These are phyloP conservation scores for Cladophialophora immunda DNA, from an alignment of 2,329 filamentous ascomycete species.

Conservation along the genomic window DNA sequence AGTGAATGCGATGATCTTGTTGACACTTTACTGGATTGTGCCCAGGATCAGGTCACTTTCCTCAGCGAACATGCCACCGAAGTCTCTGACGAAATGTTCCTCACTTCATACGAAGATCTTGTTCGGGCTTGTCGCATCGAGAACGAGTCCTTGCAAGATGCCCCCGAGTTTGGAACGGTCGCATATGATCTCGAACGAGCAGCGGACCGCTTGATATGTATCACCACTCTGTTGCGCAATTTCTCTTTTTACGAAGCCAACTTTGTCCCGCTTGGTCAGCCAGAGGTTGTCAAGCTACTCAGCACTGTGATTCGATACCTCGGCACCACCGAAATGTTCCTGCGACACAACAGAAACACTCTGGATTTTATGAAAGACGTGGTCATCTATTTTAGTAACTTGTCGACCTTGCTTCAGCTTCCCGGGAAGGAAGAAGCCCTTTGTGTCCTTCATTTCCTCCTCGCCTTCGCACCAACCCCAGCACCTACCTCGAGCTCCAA, in stretches of 20 bases:
- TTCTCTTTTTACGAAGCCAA: conserved; percentile 87
- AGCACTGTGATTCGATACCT: conserved; percentile 85
- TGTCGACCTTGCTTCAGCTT: conserved; percentile 80
- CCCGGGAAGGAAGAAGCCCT: conserved; percentile 87
- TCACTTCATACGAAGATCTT: conserved; percentile 88
- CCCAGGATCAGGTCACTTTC: conserved; percentile 84
- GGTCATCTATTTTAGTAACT: conserved; percentile 87
- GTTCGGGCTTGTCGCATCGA: conserved; percentile 80
- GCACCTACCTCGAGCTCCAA: conserved; percentile 65
- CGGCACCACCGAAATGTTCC: conserved; percentile 85
- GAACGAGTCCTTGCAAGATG: conserved; percentile 74
- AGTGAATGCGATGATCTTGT: conserved; percentile 85
- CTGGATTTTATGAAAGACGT: conserved; percentile 98
- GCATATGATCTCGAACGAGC: conserved; percentile 86
- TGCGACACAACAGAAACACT: conserved; percentile 83
- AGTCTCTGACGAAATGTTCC: conserved; percentile 83
- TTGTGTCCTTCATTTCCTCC: conserved; percentile 84
- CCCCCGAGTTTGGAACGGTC: conserved; percentile 75
- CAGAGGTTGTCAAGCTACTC: conserved; percentile 81
- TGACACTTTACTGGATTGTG: conserved; percentile 88
- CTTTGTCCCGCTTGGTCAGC: conserved; percentile 76
- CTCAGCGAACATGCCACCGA: conserved; percentile 86
- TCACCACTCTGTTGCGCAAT: conserved; percentile 92
- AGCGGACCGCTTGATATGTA: conserved; percentile 85
- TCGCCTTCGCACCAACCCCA: conserved; percentile 87